Conservation (phyloP, 2,329 filamentous ascomycete genomes). For the Rhinocladiella similis region DNA sequence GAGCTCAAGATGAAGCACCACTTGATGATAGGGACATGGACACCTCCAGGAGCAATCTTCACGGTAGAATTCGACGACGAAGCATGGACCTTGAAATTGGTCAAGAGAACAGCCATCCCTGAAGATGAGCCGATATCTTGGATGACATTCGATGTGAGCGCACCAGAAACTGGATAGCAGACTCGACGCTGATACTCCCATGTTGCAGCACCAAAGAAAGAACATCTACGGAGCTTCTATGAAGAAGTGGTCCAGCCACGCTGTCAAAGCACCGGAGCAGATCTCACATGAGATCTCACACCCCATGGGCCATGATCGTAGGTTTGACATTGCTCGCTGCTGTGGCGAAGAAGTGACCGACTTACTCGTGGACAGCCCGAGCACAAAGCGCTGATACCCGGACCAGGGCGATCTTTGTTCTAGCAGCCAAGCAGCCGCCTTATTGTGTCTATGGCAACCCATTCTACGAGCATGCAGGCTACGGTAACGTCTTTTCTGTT, state of each 20-base stretch:
- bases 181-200: background rate
- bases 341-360: conserved; percentile 7
- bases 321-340: background rate
- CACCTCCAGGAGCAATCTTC: conserved; percentile 84
- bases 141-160: conserved; percentile 83
- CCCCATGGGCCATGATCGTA: conserved; percentile 74
- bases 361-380: conserved; percentile 1
- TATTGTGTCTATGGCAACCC: conserved; percentile 86
- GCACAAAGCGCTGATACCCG: conserved; percentile 71
- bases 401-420: conserved; percentile 85
- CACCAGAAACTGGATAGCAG: background rate
- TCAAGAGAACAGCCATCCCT: conserved; percentile 80
- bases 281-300: conserved; percentile 75
- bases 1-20: conserved; percentile 56
- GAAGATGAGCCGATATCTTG: conserved; percentile 86
- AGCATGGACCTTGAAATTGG: conserved; percentile 67
- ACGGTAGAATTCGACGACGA: conserved; percentile 87
- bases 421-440: conserved; percentile 74
- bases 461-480: conserved; percentile 83
- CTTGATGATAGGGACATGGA: conserved; percentile 91
- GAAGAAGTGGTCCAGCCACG: conserved; percentile 89
- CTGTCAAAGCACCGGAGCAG: conserved; percentile 71
- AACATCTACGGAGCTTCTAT: conserved; percentile 86
- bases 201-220: conserved; percentile 69
- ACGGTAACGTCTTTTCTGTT: conserved; percentile 67